Evolutionary conservation across 1,284 basidiomycete genomes (phyloP), one percentile per base, ranked within the genome.

Genomic region (Mycena sp.): DNA sequence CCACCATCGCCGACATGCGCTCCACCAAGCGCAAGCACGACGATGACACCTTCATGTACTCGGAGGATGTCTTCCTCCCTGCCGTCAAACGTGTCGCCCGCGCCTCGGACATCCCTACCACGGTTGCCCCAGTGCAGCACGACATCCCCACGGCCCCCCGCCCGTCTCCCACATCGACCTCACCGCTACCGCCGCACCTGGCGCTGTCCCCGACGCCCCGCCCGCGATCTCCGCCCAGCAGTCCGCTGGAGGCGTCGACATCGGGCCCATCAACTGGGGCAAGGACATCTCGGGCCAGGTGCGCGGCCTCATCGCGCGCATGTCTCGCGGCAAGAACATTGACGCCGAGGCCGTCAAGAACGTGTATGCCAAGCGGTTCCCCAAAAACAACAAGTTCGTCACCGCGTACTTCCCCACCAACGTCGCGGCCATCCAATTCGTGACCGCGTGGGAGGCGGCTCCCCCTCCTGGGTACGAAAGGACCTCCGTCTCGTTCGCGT

Each of bases 231-330:
- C 55, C 0, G 45, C n/a, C 9, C 6, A 45, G 10, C 23, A 41
- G 12, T 9, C 19, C n/a, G 41, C 44, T 6, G 44, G 23, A n/a
- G n/a, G n/a, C 19, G 56, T 58, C 19, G 48, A 49, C 10, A 26
- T 58, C 43, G 56, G 56, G 1, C 45, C 45, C 35, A 30, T 58
- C 3, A 9, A 6, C 12, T 58, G 56, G 56, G 56, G 37, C 32
- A 48, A 50, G 40, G 56, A 58, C 37, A 58, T 58, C 16, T 58
- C 48, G 10, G 56, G 56, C 21, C 45, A 58, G 19, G 56, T 58
- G 1, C 56, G 37, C 21, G 45, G 21, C 46, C 56, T 58, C 25
- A 48, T 58, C 25, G 37, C n/a, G 19, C 37, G 45, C 48, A 43
- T 50, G 45, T 7, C n/a, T 2, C 48, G 48, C 2, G 56, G 12